Evolutionary conservation across 768 basidiomycete species (phyloP), one percentile per base, ranked within the genome.

Genomic region (Myochromella boudieri): DNA sequence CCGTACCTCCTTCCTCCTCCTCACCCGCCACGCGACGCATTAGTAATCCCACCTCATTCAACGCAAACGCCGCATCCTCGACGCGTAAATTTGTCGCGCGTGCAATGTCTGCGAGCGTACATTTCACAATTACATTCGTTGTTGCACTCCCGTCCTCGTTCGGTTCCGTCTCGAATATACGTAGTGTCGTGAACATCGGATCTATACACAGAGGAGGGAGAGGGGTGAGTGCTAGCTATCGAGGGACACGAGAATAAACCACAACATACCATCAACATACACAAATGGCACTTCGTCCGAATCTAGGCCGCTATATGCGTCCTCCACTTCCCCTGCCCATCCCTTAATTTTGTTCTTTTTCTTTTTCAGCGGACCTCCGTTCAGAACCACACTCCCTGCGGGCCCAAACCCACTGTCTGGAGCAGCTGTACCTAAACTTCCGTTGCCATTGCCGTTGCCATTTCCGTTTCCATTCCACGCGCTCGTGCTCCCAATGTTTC

Each of bases 31-130:
- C 66, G 42, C 78, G 61, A 31, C 75, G 69, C 44, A 65, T 68
- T 14, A 97, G 72, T 44, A 97, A 65, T 22, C 93, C 92, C 49
- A 88, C 85, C 61, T 95, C 92, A 46, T 88, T 85, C 55, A 98
- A 65, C 2, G 94, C 91, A 66, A 91, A 94, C 0, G 91, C 87
- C 0, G 85, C 81, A 62, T 98, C 95, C 45, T 97, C 91, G 0
- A 84, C 64, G 1, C 90, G 79, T 43, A 98, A 69, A 64, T 89
- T 85, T 37, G 91, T 91, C 22, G 85, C 88, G 14, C 74, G 71
- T 1, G 92, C 85, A 46, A 97, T 81, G 27, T 90, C 84, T 7
- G 70, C 71, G n/a, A 97, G 76, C 15, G 85, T 84, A 62, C 87
- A 91, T 17, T 68, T 68, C 21, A 88, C 75, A 32, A 78, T 71